phyloP scores from a whole-genome alignment of 169 alveolate genomes.

The Eimeria sp. region DNA sequence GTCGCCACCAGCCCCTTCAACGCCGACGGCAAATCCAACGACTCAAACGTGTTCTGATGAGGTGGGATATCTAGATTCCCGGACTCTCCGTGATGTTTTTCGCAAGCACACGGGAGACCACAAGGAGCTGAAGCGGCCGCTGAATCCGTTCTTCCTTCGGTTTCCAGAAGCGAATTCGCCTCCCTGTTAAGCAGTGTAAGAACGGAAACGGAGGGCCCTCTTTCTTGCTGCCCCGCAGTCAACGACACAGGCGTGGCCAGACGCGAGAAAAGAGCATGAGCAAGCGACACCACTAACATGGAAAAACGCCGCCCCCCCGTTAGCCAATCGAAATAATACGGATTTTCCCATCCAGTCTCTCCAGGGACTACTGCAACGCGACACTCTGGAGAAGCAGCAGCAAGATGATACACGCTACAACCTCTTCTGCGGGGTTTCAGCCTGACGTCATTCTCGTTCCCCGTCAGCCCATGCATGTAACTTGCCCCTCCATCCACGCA shows the following conservation, averaged over 20 bases:
- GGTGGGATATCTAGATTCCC: not conserved
- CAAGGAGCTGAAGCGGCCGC: not conserved
- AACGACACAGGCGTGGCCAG: conserved; percentile 67
- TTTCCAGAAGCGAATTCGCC: conserved; percentile 29
- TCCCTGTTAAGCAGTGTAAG: conserved; percentile 64
- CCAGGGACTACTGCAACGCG: conserved; percentile 74
- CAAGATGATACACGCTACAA: conserved; percentile 69
- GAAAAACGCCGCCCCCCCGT: conserved; percentile 63
- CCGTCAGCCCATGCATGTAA: conserved; percentile 74
- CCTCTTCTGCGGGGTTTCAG: conserved; percentile 73
- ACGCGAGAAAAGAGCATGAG: conserved; percentile 71
- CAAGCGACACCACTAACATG: conserved; percentile 66
- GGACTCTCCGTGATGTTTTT: conserved; percentile 9
- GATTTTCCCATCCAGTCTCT: conserved; percentile 77
- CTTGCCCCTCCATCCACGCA: conserved; percentile 67
- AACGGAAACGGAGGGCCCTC: conserved; percentile 47
- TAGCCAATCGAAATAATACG: conserved; percentile 70
- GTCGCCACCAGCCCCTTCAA: conserved; percentile 58
- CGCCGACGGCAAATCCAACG: conserved; percentile 60
- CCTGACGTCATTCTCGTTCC: conserved; percentile 70
- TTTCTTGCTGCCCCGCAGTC: conserved; percentile 30
- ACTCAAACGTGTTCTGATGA: conserved; percentile 50
- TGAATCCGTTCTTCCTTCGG: conserved; percentile 17
- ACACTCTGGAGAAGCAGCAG: conserved; percentile 72
- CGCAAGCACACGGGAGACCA: conserved; percentile 37